Conservation (phyloP, 257 asterid species). For the Solanum raphanifolium region DNA sequence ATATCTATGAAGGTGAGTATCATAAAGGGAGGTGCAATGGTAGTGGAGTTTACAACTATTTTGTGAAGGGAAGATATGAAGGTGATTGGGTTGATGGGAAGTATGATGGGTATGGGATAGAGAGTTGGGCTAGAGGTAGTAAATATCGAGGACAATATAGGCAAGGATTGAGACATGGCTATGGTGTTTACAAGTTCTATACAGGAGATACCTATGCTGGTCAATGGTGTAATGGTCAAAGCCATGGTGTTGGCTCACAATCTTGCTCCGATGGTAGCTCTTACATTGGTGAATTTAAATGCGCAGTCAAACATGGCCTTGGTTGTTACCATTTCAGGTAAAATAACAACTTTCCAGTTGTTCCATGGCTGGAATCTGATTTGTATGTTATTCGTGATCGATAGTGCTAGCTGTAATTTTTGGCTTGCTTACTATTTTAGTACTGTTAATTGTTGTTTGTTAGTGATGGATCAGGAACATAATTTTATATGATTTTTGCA, state of each 20-base stretch:
- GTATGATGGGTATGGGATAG: constrained; percentile 43
- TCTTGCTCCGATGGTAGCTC: constrained; percentile 10
- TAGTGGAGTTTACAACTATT: constrained; percentile 33
- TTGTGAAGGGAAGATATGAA: constrained; percentile 26
- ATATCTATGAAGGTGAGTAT: constrained; percentile 36
- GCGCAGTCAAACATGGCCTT: constrained; percentile 12
- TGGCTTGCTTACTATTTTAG: not conserved
- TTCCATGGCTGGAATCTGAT: not conserved
- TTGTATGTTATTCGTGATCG: not conserved
- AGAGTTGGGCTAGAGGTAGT: constrained; percentile 86
- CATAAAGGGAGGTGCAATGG: constrained; percentile 37
- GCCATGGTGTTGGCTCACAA: constrained; percentile 8
- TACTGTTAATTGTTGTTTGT: not conserved
- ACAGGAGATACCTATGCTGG: constrained; percentile 11
- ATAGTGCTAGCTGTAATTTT: not conserved
- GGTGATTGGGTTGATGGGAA: constrained; percentile 73
- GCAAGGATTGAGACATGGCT: constrained; percentile 5
- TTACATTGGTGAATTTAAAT: constrained; percentile 9
- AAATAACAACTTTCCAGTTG: not conserved
- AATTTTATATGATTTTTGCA: not conserved
- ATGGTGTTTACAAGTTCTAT: constrained; percentile 14
- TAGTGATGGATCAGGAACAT: not conserved
- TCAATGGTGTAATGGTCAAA: constrained; percentile 9
- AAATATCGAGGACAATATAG: constrained; percentile 7
- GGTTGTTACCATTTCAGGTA: constrained; percentile 91